These are phyloP conservation scores for Plantago major DNA, from an alignment of 257 asterid genomes.

Conservation along the genomic window DNA sequence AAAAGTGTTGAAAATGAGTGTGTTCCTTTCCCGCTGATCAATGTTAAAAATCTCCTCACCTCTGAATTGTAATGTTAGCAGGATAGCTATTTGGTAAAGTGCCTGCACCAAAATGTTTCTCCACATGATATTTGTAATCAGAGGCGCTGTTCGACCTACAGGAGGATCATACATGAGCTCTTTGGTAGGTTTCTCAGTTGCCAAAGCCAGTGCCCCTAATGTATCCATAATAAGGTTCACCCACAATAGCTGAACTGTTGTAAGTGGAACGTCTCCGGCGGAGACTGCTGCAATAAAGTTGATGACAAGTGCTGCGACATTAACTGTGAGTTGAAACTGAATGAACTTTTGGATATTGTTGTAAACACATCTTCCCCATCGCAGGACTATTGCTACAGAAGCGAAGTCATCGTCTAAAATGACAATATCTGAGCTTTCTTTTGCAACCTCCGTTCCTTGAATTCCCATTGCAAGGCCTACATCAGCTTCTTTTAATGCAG, in stretches of 20 bases:
- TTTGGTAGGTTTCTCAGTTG: slow-evolving; percentile 42
- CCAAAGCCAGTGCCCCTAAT: slow-evolving; percentile 64
- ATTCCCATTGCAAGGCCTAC: slow-evolving; percentile 63
- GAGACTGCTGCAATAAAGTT: slow-evolving; percentile 71
- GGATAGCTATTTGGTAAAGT: slow-evolving; percentile 43
- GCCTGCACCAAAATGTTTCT: slow-evolving; percentile 55
- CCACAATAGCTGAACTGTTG: slow-evolving; percentile 71
- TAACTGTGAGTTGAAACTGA: slow-evolving; percentile 76
- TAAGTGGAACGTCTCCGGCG: slow-evolving; percentile 63
- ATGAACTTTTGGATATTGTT: slow-evolving; percentile 66
- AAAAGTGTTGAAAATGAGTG: slow-evolving; percentile 52
- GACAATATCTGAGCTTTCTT: slow-evolving; percentile 65
- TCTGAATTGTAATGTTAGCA: slow-evolving; percentile 48
- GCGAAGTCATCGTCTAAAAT: slow-evolving; percentile 60
- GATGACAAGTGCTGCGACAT: slow-evolving; percentile 53
- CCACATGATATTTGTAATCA: slow-evolving; percentile 68
- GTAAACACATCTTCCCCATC: slow-evolving; percentile 70
- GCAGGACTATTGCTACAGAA: slow-evolving; percentile 46
- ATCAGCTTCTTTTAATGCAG: slow-evolving; percentile 56
- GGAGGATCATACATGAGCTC: slow-evolving; percentile 46
- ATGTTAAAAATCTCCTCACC: slow-evolving; percentile 36
- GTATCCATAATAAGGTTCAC: slow-evolving; percentile 71
- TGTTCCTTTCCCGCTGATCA: slow-evolving; percentile 36
- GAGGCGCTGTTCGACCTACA: slow-evolving; percentile 38
- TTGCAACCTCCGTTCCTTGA: slow-evolving; percentile 57